Evolutionary conservation across 139 green algal genomes (phyloP).

Genomic region (Gonium pectorale): DNA sequence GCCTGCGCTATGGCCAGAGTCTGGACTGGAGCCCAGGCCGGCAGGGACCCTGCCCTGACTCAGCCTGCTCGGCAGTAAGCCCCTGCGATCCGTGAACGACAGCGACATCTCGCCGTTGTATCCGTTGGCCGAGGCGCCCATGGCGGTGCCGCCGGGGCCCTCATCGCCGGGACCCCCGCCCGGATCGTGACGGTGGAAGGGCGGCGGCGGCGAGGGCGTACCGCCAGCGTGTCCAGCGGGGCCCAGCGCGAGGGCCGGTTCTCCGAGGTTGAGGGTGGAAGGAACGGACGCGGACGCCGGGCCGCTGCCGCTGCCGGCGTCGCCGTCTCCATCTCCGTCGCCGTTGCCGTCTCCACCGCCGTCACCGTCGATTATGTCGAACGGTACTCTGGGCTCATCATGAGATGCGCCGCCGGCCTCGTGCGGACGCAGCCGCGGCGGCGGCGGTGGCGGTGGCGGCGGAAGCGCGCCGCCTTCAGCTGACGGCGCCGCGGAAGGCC

Average conservation of each 20-base stretch:
- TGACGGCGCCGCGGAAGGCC: no score
- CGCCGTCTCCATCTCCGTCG: background rate
- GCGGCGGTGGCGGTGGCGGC: no score
- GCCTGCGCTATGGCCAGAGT: no score
- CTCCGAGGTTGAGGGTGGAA: slow-evolving; percentile 13
- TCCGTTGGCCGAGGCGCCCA: background rate
- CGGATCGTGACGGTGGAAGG: background rate
- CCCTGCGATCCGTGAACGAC: background rate
- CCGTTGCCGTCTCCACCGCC: background rate
- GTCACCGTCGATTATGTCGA: background rate
- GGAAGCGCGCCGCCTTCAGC: no score
- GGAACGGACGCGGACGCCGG: background rate
- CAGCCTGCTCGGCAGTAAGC: background rate
- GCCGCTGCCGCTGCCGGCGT: background rate
- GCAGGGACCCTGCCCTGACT: background rate
- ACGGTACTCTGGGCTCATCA: background rate
- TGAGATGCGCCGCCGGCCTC: background rate
- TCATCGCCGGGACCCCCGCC: background rate
- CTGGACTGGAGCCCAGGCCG: no score
- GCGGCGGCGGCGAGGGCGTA: background rate
- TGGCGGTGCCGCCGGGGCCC: background rate
- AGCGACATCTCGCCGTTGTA: background rate
- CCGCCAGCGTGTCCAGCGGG: no score
- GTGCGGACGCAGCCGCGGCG: no score
- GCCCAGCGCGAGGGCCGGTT: background rate